A percentile compares a stretch with the other conserved stretches of the same genome.
These are phyloP conservation scores for Dorcoceras hygrometricum DNA, from an alignment of 257 asterid species.

Conservation along the genomic window DNA sequence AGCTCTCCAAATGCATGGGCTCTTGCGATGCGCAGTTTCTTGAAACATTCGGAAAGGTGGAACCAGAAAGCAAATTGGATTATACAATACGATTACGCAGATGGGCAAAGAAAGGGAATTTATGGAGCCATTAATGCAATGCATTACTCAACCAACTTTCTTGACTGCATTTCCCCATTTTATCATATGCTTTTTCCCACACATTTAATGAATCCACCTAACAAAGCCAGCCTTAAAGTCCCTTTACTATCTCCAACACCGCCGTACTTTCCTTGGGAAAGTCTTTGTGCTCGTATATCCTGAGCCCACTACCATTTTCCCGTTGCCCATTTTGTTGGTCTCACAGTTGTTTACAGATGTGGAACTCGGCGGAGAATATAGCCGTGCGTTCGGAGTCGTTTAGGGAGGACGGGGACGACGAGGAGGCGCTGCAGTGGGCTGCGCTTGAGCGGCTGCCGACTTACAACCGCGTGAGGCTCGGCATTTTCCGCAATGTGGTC, in stretches of 20 bases:
- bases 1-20: background rate
- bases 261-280: conserved; percentile 22
- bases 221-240: conserved; percentile 41
- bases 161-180: background rate
- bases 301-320: background rate
- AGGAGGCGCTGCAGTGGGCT: conserved; percentile 97
- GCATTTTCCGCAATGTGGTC: conserved; percentile 65
- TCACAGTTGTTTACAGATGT: conserved; percentile 39
- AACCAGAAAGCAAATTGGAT: background rate
- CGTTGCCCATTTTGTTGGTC: background rate
- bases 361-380: conserved; percentile 86
- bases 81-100: background rate
- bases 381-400: conserved; percentile 82
- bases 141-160: conserved; percentile 20
- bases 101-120: background rate
- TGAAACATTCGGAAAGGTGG: background rate
- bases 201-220: conserved; percentile 44
- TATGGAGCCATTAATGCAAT: conserved; percentile 30
- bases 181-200: conserved; percentile 14
- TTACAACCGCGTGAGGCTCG: conserved; percentile 72
- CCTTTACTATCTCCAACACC: conserved; percentile 33
- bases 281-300: background rate
- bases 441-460: conserved; percentile 97
- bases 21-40: background rate
- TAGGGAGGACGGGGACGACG: conserved; percentile 87